Percentiles rank a stretch among this genome's conserved stretches.
Evolutionary conservation across 176 grass and related monocot genomes (phyloP).

Genomic region (Rhynchospora pubera): DNA sequence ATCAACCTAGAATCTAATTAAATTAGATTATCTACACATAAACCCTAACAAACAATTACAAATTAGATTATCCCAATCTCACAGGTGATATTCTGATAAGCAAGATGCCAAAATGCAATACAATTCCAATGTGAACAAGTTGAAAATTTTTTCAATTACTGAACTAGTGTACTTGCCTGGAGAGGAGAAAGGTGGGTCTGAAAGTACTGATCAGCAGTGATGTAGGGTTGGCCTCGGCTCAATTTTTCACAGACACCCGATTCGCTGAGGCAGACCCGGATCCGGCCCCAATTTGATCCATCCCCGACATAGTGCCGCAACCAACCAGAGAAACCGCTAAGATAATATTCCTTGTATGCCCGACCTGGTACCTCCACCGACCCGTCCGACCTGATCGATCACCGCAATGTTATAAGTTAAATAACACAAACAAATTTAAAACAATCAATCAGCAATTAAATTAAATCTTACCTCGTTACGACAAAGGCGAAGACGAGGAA

Average conservation of each 20-base stretch:
- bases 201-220: constrained; percentile 61
- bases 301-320: constrained; percentile 40
- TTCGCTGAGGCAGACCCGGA: constrained; percentile 44
- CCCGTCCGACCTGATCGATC: not conserved
- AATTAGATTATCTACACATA: not conserved
- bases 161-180: constrained; percentile 32
- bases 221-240: constrained; percentile 30
- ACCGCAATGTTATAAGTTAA: not conserved
- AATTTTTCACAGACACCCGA: constrained; percentile 57
- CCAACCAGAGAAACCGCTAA: constrained; percentile 65
- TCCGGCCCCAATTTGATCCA: constrained; percentile 28
- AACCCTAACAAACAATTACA: not conserved
- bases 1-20: not conserved
- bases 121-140: not conserved
- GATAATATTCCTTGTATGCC: constrained; percentile 61
- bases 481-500: constrained; percentile 73
- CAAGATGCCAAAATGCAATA: not conserved
- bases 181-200: constrained; percentile 54
- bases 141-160: not conserved
- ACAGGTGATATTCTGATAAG: not conserved
- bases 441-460: not conserved
- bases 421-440: not conserved
- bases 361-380: constrained; percentile 22
- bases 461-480: constrained; percentile 30
- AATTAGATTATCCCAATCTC: not conserved